Base-by-base conservation (phyloP, 805 yeast species). In the Limtongia smithiae region DNA sequence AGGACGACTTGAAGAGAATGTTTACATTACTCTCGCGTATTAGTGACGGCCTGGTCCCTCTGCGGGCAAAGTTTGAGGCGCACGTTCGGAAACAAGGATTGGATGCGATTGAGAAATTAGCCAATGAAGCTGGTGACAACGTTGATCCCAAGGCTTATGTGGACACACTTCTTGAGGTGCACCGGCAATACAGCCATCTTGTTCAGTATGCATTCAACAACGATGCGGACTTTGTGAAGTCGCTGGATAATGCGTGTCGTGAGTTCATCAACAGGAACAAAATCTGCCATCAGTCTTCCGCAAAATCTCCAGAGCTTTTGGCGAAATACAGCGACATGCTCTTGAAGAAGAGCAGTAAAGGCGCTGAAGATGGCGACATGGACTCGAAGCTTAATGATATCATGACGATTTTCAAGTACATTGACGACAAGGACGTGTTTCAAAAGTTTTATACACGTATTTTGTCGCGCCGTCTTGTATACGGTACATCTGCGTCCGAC, bases 391-490 rank as follows among this genome's bases (percentile, higher is more conserved):
- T 85, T 40, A 90, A 85, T 59, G 93, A 90, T 62, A 78, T 93
- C 60, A 86, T 91, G 85, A 78, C 82, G 14, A 75, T 93, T 24
- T 87, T 93, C 74, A 83, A 82, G 63, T 91, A 85, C 65, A 76
- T 94, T 50, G 89, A 86, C 37, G 97, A 93, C 66, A 90, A 89
- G 67, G 97, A 94, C 71, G 86, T 93, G 36, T 94, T 93, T 69
- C 97, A 93, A 70, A 84, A 83, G 54, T 85, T 86, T 71, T 93
- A 93, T 68, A 81, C 97, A 67, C 80, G 97, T 55, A 73, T 84
- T 63, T 76, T 93, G 60, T 91, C 97, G 9, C 85, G 84, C 65
- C 79, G 99, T 65, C 77, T 93, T 60, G 90, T 93, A 61, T 83
- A 85, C 63, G 85, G 89, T 60, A 80, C 93, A 17, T 84, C 95